Conservation (phyloP, 192 early-diverging fungal species). For the Backusella psychrophila region DNA sequence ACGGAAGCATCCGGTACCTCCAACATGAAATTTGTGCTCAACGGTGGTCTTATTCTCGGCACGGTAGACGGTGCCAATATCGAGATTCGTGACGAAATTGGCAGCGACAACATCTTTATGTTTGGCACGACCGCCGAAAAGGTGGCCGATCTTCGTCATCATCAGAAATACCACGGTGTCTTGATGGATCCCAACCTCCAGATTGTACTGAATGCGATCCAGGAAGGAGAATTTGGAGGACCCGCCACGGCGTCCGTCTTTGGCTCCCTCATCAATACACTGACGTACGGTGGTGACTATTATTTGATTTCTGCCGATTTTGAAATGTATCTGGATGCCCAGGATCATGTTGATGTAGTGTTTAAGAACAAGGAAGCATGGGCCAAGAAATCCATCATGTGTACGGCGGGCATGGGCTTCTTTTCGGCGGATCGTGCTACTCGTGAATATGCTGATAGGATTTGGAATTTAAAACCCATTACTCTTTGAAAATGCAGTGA, state of each 20-base stretch:
- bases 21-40: constrained; percentile 99
- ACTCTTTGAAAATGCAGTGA: not conserved
- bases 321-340: constrained; percentile 74
- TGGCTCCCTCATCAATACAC: constrained; percentile 73
- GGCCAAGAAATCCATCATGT: constrained; percentile 86
- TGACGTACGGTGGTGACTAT: constrained; percentile 85
- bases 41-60: constrained; percentile 96
- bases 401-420: constrained; percentile 91
- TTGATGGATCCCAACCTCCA: constrained; percentile 80
- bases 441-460: constrained; percentile 87
- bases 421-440: constrained; percentile 89
- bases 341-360: constrained; percentile 75
- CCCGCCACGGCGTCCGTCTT: constrained; percentile 55
- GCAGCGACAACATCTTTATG: constrained; percentile 96
- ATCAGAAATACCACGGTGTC: constrained; percentile 76
- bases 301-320: constrained; percentile 89
- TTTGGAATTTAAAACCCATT: constrained; percentile 75
- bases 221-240: constrained; percentile 72
- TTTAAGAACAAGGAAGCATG: constrained; percentile 83
- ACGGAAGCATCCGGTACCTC: constrained; percentile 99
- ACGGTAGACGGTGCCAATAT: constrained; percentile 98
- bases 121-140: constrained; percentile 90
- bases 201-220: constrained; percentile 78
- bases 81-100: constrained; percentile 97
- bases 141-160: constrained; percentile 94